Percentiles rank a stretch among this genome's conserved stretches.
Conservation (phyloP, 768 basidiomycete species). For the Solioccasus polychromus region DNA sequence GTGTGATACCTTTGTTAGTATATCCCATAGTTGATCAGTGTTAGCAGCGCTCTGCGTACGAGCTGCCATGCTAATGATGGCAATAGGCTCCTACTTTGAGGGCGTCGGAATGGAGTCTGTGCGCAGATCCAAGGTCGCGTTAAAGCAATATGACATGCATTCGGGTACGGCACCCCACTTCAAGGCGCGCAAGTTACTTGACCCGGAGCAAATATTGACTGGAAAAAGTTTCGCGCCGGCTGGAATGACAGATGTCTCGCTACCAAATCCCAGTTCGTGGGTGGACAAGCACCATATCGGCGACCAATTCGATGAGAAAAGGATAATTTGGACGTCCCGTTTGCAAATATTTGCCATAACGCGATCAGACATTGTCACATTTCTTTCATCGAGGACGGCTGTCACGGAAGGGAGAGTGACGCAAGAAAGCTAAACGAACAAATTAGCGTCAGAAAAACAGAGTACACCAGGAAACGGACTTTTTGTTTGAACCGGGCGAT, state of each 20-base stretch:
- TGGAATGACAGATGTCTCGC: constrained; percentile 20
- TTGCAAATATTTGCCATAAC: constrained; percentile 44
- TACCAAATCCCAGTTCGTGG: constrained; percentile 52
- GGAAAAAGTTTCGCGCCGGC: constrained; percentile 28
- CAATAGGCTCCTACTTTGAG: constrained; percentile 50
- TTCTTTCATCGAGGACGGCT: constrained; percentile 45
- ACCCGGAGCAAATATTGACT: constrained; percentile 51
- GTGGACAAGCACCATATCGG: constrained; percentile 41
- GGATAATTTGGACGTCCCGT: constrained; percentile 37
- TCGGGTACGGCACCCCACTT: constrained; percentile 34
- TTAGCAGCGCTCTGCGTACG: constrained; percentile 50
- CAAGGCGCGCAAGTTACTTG: constrained; percentile 37
- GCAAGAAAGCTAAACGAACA: constrained; percentile 9
- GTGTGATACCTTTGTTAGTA: constrained; percentile 59
- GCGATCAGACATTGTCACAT: constrained; percentile 53
- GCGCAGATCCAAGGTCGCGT: constrained; percentile 11
- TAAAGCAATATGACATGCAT: constrained; percentile 12
- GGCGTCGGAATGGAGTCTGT: constrained; percentile 1
- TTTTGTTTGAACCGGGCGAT: constrained; percentile 24
- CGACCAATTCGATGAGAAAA: constrained; percentile 41
- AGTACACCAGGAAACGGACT: constrained; percentile 5
- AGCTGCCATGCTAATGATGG: constrained; percentile 71
- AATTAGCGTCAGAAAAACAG: neutral
- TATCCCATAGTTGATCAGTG: constrained; percentile 50
- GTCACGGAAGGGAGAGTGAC: constrained; percentile 42